Conservation (phyloP, 2,329 filamentous ascomycete species). For the Talaromyces sp. region DNA sequence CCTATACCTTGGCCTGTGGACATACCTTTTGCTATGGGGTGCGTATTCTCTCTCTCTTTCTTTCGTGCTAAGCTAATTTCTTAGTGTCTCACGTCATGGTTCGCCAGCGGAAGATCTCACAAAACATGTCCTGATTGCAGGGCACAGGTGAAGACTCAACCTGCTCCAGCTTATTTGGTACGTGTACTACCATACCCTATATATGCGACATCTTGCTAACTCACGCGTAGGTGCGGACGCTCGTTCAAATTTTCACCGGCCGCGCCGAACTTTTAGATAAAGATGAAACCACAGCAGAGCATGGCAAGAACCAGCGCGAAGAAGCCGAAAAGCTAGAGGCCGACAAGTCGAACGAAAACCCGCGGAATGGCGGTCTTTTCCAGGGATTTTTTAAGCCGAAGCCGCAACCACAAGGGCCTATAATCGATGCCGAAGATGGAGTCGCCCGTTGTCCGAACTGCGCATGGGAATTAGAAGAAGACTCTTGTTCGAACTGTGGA, state of each 20-base stretch:
- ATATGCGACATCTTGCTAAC: not conserved
- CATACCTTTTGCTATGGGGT: constrained; percentile 70
- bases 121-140: constrained; percentile 68
- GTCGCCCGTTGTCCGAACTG: constrained; percentile 61
- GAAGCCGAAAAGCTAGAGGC: constrained; percentile 57
- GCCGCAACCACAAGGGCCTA: constrained; percentile 30
- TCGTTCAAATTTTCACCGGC: constrained; percentile 59
- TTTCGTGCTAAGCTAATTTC: constrained; percentile 18
- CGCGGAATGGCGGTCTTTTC: constrained; percentile 55
- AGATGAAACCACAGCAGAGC: constrained; percentile 61
- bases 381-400: constrained; percentile 53
- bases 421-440: constrained; percentile 56
- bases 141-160: constrained; percentile 52
- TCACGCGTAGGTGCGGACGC: constrained; percentile 53
- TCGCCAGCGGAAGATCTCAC: constrained; percentile 49
- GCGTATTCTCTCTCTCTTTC: constrained; percentile 21
- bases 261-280: constrained; percentile 58
- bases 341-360: constrained; percentile 53
- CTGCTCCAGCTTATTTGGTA: constrained; percentile 62
- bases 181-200: constrained; percentile 18
- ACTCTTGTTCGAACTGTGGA: constrained; percentile 51
- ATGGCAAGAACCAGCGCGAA: constrained; percentile 53
- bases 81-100: constrained; percentile 56
- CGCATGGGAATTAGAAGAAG: constrained; percentile 58
- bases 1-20: constrained; percentile 63